These are phyloP conservation scores for Termitomyces sp. DNA, from an alignment of 768 basidiomycete genomes.

Conservation along the genomic window DNA sequence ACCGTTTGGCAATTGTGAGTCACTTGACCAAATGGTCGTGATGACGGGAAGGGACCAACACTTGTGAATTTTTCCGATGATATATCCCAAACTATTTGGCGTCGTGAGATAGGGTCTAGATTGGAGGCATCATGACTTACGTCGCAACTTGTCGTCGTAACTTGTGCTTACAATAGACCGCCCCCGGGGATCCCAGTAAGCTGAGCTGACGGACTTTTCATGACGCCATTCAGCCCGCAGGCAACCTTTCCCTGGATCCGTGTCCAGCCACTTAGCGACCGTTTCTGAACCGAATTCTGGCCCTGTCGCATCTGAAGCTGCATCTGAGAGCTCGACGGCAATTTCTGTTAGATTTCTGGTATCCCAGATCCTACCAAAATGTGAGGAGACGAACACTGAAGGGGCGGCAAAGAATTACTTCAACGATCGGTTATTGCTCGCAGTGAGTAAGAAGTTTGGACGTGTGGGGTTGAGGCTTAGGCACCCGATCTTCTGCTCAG, in stretches of 20 bases:
- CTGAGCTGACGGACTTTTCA: constrained; percentile 75
- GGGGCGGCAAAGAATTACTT: constrained; percentile 44
- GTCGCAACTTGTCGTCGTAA: constrained; percentile 73
- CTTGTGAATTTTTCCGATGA: constrained; percentile 45
- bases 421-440: constrained; percentile 68
- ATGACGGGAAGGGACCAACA: constrained; percentile 50
- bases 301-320: constrained; percentile 19
- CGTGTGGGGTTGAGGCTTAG: constrained; percentile 75
- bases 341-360: constrained; percentile 57
- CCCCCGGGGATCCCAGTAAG: constrained; percentile 84
- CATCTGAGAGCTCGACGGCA: constrained; percentile 27
- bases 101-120: constrained; percentile 4
- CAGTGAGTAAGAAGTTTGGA: constrained; percentile 64
- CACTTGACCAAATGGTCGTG: constrained; percentile 60
- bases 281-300: constrained; percentile 35
- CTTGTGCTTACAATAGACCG: constrained; percentile 78
- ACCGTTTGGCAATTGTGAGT: constrained; percentile 83
- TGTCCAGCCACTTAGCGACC: constrained; percentile 46
- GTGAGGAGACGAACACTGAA: background rate
- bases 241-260: constrained; percentile 48
- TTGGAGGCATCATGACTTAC: constrained; percentile 39
- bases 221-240: constrained; percentile 68
- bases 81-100: constrained; percentile 71
- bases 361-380: constrained; percentile 69
- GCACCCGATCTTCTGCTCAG: constrained; percentile 73